phyloP scores from a whole-genome alignment of 2,329 filamentous ascomycete species.

The Lithohypha guttulata region DNA sequence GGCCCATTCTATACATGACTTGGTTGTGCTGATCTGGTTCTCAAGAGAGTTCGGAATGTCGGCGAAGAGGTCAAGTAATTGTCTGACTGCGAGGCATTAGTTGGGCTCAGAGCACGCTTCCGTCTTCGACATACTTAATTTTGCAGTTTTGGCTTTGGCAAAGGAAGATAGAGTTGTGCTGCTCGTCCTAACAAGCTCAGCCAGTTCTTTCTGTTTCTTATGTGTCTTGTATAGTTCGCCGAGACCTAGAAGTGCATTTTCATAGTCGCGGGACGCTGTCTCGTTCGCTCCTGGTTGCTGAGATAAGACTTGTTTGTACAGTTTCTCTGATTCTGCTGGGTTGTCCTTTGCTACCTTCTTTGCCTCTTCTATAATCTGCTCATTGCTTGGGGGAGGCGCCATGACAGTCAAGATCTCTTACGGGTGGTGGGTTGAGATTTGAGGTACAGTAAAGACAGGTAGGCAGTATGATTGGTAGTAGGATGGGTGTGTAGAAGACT shows the following conservation, averaged over 20 bases:
- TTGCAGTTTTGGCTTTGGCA: conserved; percentile 97
- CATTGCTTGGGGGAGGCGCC: conserved; percentile 41
- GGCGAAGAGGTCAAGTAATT: conserved; percentile 90
- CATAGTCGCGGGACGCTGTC: conserved; percentile 80
- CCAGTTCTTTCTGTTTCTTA: conserved; percentile 72
- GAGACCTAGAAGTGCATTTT: conserved; percentile 74
- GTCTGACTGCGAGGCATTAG: conserved; percentile 56
- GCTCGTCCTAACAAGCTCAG: conserved; percentile 81
- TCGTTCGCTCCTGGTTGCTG: conserved; percentile 77
- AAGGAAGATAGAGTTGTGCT: conserved; percentile 87
- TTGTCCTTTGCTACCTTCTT: conserved; percentile 72
- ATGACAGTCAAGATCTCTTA: no score
- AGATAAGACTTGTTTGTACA: conserved; percentile 83
- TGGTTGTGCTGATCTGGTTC: conserved; percentile 86
- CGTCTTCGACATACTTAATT: conserved; percentile 57
- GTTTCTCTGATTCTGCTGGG: conserved; percentile 70
- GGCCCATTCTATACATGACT: conserved; percentile 99
- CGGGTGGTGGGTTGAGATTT: no score
- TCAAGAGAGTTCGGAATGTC: conserved; percentile 91
- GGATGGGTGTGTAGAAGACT: no score
- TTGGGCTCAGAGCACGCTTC: conserved; percentile 7
- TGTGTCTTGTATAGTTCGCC: conserved; percentile 82
- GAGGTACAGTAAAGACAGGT: no score
- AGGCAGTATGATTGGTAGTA: no score
- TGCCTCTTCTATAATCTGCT: conserved; percentile 72